Percentiles rank a stretch among this genome's conserved stretches.
These are phyloP conservation scores for Colletotrichum sp. DNA, from an alignment of 2,329 filamentous ascomycete genomes.

Conservation along the genomic window DNA sequence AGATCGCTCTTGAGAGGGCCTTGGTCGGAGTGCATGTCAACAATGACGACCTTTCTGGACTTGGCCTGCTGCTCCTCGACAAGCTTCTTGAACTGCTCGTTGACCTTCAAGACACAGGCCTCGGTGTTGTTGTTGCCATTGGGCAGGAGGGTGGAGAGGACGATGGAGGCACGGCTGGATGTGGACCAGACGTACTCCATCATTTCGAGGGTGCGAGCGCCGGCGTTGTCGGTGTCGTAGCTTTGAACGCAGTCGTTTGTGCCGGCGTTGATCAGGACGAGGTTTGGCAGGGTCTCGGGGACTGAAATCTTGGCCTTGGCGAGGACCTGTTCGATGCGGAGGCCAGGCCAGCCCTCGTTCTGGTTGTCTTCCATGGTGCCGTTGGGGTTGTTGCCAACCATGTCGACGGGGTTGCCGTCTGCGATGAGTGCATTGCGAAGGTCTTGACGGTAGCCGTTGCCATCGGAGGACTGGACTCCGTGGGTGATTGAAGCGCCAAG, in stretches of 20 bases:
- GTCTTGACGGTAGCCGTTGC: conserved; percentile 43
- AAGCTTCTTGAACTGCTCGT: conserved; percentile 35
- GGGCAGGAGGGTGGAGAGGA: conserved; percentile 43
- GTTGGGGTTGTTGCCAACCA: conserved; percentile 43
- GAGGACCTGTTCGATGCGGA: conserved; percentile 43
- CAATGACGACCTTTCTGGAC: conserved; percentile 39
- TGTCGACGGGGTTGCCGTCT: conserved; percentile 40
- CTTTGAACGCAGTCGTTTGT: conserved; percentile 47
- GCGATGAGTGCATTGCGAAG: conserved; percentile 35
- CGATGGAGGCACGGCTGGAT: conserved; percentile 36
- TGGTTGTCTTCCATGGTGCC: conserved; percentile 46
- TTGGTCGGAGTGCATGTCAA: conserved; percentile 40
- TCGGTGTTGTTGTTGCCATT: conserved; percentile 32
- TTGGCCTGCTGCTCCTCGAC: conserved; percentile 27
- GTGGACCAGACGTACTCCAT: conserved; percentile 36
- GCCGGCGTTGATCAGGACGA: conserved; percentile 47
- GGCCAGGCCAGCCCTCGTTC: conserved; percentile 49
- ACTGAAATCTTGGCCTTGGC: conserved; percentile 36
- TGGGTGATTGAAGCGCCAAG: conserved; percentile 49
- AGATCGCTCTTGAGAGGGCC: conserved; percentile 37
- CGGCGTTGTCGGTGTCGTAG: conserved; percentile 32
- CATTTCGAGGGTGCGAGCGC: conserved; percentile 37
- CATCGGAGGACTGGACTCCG: conserved; percentile 38
- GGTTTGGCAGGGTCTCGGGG: conserved; percentile 38
- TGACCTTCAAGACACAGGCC: conserved; percentile 34